phyloP scores from a whole-genome alignment of 1,284 basidiomycete species.

The Kwoniella shivajii region DNA sequence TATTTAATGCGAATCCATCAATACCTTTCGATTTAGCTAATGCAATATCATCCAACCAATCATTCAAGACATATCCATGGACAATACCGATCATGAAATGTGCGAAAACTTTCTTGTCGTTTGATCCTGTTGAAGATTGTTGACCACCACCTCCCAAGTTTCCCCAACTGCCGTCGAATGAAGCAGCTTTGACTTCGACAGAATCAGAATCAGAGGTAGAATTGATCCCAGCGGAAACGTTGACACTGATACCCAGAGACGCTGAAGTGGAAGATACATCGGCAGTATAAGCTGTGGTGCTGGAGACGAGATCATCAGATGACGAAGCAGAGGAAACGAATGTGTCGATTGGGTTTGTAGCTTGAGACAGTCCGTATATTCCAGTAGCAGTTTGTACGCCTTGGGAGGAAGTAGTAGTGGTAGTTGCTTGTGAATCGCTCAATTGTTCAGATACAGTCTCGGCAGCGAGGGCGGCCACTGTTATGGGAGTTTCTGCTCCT shows the following conservation, averaged over 20 bases:
- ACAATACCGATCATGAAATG: slow-evolving; percentile 52
- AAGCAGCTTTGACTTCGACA: not conserved
- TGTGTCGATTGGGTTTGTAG: slow-evolving; percentile 9
- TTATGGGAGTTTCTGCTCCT: not conserved
- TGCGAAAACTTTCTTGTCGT: slow-evolving; percentile 47
- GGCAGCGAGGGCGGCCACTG: slow-evolving; percentile 1
- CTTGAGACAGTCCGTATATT: not conserved
- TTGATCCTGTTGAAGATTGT: too few relatives aligned
- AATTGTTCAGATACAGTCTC: too few relatives aligned
- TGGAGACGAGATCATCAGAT: not conserved
- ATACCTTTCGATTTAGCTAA: slow-evolving; percentile 47
- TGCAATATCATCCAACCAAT: slow-evolving; percentile 47
- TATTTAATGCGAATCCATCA: slow-evolving; percentile 52
- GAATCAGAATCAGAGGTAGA: too few relatives aligned
- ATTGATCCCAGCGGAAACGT: not conserved
- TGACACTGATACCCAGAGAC: not conserved
- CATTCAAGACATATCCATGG: slow-evolving; percentile 30
- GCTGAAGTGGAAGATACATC: not conserved
- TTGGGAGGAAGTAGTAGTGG: not conserved
- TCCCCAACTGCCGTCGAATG: not conserved
- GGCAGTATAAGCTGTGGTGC: not conserved
- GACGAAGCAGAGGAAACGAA: slow-evolving; percentile 12
- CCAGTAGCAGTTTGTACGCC: not conserved
- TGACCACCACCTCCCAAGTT: not conserved
- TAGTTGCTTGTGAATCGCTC: too few relatives aligned